A percentile compares a stretch with the other conserved stretches of the same genome.
Conservation (phyloP, 2,329 filamentous ascomycete genomes). For the Blastomyces percursus region DNA sequence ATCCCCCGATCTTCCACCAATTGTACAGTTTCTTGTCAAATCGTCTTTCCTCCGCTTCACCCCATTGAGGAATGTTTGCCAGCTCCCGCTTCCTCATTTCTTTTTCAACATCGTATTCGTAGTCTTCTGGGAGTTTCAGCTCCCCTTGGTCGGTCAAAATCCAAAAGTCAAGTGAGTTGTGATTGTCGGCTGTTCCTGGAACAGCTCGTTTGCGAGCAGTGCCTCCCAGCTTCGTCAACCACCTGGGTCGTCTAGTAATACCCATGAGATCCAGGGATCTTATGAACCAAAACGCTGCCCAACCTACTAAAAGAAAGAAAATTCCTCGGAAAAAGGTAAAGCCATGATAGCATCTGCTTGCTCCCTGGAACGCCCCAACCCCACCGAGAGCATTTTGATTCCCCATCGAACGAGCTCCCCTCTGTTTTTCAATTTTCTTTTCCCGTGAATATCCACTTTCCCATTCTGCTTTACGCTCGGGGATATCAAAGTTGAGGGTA, state of each 20-base stretch:
- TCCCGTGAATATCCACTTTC: constrained; percentile 38
- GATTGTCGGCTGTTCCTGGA: constrained; percentile 13
- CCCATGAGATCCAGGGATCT: constrained; percentile 49
- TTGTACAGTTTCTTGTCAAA: constrained; percentile 66
- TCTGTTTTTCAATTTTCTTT: constrained; percentile 34
- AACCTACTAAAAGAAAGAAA: constrained; percentile 51
- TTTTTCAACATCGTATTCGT: constrained; percentile 66
- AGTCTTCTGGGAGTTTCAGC: constrained; percentile 46
- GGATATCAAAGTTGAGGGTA: constrained; percentile 26
- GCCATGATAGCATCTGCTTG: constrained; percentile 65
- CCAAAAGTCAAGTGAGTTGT: constrained; percentile 41
- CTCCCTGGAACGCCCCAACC: constrained; percentile 67
- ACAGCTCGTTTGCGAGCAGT: constrained; percentile 16
- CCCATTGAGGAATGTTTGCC: constrained; percentile 31
- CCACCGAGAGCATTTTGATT: constrained; percentile 43
- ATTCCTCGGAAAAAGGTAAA: constrained; percentile 65
- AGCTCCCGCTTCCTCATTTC: constrained; percentile 58
- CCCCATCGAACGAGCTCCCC: constrained; percentile 26
- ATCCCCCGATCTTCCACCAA: constrained; percentile 74
- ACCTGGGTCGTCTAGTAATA: constrained; percentile 51
- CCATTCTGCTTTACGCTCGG: constrained; percentile 27
- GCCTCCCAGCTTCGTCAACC: constrained; percentile 41
- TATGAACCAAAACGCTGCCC: constrained; percentile 46
- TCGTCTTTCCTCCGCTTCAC: constrained; percentile 48
- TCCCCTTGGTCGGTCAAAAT: constrained; percentile 43